phyloP scores from a whole-genome alignment of 306 rosid genomes.

The Acacia crassicarpa region DNA sequence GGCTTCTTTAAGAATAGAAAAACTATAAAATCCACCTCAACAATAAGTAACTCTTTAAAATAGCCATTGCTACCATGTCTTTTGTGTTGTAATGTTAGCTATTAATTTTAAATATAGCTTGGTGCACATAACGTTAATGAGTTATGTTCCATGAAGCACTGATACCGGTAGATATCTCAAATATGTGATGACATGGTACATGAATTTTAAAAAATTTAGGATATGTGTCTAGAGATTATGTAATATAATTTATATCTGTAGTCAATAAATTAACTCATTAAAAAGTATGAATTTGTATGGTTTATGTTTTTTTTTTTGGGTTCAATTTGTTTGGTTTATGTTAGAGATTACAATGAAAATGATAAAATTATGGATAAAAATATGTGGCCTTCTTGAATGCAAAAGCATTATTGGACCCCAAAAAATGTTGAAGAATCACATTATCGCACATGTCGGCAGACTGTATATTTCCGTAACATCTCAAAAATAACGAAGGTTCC shows the following conservation, averaged over 20 bases:
- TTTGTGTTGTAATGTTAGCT: not conserved
- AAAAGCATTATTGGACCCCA: not conserved
- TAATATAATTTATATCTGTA: no score
- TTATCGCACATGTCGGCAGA: not conserved
- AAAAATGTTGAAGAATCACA: not conserved
- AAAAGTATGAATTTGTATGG: not conserved
- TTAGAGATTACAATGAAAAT: not conserved
- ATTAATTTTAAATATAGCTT: not conserved
- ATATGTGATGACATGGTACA: not conserved
- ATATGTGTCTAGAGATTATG: not conserved
- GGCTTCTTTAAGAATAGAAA: not conserved
- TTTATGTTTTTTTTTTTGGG: no score
- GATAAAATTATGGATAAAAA: not conserved
- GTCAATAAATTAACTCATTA: not conserved
- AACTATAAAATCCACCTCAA: not conserved
- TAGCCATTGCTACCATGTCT: not conserved
- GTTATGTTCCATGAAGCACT: not conserved
- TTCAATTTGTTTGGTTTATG: not conserved
- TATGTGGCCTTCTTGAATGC: not conserved
- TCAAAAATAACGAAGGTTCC: not conserved
- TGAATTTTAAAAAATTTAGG: no score
- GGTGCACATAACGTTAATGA: not conserved
- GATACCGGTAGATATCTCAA: no score
- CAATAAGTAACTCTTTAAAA: not conserved
- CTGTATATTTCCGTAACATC: not conserved